Evolutionary conservation across 202 grass and related monocot genomes (phyloP).

Genomic region (Digitaria exilis): DNA sequence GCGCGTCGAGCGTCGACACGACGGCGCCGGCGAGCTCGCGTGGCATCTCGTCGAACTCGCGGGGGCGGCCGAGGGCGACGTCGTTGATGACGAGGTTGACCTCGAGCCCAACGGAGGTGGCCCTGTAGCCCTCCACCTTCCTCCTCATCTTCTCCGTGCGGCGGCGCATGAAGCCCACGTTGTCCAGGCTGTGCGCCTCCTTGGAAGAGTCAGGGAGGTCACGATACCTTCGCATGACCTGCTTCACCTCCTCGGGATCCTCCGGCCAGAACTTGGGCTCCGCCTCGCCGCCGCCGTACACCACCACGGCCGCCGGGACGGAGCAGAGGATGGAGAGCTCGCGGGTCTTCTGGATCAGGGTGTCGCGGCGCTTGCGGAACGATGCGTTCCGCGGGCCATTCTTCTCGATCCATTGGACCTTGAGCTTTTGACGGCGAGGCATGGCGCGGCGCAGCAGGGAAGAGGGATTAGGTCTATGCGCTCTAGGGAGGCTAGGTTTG

Average conservation of each 20-base stretch:
- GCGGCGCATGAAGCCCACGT: constrained; percentile 28
- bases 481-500: neutral
- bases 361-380: constrained; percentile 45
- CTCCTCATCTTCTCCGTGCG: neutral
- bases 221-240: constrained; percentile 1
- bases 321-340: constrained; percentile 45
- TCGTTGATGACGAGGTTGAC: constrained; percentile 45
- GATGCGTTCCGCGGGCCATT: neutral
- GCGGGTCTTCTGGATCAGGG: constrained; percentile 40
- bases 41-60: neutral
- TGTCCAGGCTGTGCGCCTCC: constrained; percentile 36
- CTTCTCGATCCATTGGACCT: constrained; percentile 45
- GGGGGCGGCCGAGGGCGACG: neutral
- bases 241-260: neutral
- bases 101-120: neutral
- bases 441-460: neutral
- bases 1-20: neutral
- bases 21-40: neutral
- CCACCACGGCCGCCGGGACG: constrained; percentile 20
- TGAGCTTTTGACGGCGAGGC: constrained; percentile 37
- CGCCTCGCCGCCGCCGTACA: constrained; percentile 30
- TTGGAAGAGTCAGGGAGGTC: constrained; percentile 22
- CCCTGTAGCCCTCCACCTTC: neutral
- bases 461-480: too few species aligned
- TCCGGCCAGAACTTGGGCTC: constrained; percentile 28